A percentile compares a stretch with the other conserved stretches of the same genome.
These are phyloP conservation scores for Mortierella sp. DNA, from an alignment of 371 early-diverging fungal genomes.

Conservation along the genomic window DNA sequence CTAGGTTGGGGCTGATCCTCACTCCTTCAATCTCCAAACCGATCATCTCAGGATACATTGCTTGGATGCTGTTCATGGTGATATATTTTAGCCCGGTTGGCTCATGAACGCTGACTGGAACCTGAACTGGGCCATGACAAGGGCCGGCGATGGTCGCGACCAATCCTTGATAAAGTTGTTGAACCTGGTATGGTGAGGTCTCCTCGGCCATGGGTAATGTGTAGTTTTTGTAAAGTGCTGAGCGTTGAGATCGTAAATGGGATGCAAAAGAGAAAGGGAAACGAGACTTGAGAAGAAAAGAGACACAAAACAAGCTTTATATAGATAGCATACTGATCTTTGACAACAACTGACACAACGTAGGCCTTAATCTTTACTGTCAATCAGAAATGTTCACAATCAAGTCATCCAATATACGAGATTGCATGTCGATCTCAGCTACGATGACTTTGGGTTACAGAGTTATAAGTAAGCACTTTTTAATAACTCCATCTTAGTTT, in stretches of 20 bases:
- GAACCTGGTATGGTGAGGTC: neutral
- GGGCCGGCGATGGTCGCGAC: conserved; percentile 1
- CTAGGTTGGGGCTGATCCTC: neutral
- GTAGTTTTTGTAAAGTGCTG: neutral
- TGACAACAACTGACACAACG: no score
- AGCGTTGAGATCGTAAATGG: neutral
- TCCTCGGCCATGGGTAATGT: neutral
- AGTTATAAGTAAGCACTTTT: conserved; percentile 7
- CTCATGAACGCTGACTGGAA: conserved; percentile 14
- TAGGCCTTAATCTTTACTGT: neutral
- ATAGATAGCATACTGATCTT: no score
- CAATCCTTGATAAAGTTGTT: neutral
- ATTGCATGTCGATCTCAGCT: no score
- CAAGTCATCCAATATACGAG: no score
- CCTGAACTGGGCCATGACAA: conserved; percentile 2
- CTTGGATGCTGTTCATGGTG: conserved; percentile 2
- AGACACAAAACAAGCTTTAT: no score
- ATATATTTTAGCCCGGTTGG: conserved; percentile 16
- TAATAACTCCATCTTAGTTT: conserved; percentile 9
- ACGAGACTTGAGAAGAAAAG: neutral
- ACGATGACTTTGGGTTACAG: neutral
- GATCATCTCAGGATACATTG: conserved; percentile 10
- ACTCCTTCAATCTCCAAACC: conserved; percentile 8
- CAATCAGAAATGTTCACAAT: neutral
- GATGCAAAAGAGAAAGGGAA: neutral